Conservation (phyloP, 257 asterid genomes). For the Solanum virginianum region DNA sequence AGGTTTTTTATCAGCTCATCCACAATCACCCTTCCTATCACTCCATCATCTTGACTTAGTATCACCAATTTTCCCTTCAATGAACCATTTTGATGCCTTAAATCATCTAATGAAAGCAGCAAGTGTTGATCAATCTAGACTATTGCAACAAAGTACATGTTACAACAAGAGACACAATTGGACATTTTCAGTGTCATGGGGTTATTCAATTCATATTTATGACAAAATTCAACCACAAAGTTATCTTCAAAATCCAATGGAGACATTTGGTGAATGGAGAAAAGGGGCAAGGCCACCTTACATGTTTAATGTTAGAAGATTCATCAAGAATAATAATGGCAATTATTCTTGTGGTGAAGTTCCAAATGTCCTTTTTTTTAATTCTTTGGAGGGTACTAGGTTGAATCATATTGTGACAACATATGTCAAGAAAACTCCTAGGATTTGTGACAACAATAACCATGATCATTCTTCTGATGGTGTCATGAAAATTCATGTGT, state of each 20-base stretch:
- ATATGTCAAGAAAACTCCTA: neutral
- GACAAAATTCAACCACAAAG: neutral
- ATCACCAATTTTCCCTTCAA: neutral
- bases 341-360: slow-evolving; percentile 9
- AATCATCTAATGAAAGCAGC: slow-evolving; percentile 3
- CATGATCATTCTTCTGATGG: slow-evolving; percentile 3
- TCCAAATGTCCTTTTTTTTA: slow-evolving; percentile 14
- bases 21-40: slow-evolving; percentile 1
- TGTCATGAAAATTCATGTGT: slow-evolving; percentile 5
- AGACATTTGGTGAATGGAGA: slow-evolving; percentile 6
- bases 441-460: neutral
- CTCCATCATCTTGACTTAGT: slow-evolving; percentile 1
- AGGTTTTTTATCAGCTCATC: slow-evolving; percentile 5
- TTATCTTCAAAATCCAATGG: neutral
- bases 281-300: slow-evolving; percentile 9
- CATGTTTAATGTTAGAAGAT: slow-evolving; percentile 1
- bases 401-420: neutral
- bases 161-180: neutral
- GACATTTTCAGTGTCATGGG: slow-evolving; percentile 5
- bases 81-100: neutral
- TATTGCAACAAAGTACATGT: neutral
- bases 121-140: neutral
- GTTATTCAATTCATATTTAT: neutral
- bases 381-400: neutral
- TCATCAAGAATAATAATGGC: neutral